phyloP scores from a whole-genome alignment of 2,329 filamentous ascomycete genomes.

The Ciborinia camelliae region DNA sequence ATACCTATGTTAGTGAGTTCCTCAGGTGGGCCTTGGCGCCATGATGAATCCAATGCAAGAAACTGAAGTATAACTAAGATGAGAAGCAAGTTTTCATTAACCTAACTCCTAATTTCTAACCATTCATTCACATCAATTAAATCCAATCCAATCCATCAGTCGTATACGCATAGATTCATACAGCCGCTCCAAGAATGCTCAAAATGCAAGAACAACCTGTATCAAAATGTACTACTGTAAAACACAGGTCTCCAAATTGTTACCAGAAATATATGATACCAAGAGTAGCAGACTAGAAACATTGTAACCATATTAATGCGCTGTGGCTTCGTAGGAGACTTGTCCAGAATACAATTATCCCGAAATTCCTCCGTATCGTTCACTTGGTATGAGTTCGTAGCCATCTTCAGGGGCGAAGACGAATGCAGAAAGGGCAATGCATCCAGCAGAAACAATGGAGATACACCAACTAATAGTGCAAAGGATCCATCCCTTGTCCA shows the following conservation, averaged over 20 bases:
- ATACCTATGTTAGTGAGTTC: neutral
- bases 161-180: constrained; percentile 18
- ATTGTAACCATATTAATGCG: neutral
- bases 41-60: neutral
- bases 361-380: constrained; percentile 25
- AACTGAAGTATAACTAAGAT: neutral
- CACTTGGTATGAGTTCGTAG: constrained; percentile 69
- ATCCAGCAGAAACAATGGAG: constrained; percentile 51
- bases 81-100: constrained; percentile 12
- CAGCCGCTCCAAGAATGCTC: constrained; percentile 10
- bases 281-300: neutral
- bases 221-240: neutral
- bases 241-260: neutral
- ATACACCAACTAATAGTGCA: constrained; percentile 55
- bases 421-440: constrained; percentile 64
- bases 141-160: constrained; percentile 12
- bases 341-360: neutral
- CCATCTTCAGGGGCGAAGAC: constrained; percentile 76
- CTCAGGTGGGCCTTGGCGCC: neutral
- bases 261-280: neutral
- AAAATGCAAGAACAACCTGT: neutral
- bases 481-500: constrained; percentile 77
- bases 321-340: neutral
- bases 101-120: constrained; percentile 5
- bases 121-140: neutral